These are phyloP conservation scores for Penicillium steckii DNA, from an alignment of 495 filamentous ascomycete species.

Conservation along the genomic window DNA sequence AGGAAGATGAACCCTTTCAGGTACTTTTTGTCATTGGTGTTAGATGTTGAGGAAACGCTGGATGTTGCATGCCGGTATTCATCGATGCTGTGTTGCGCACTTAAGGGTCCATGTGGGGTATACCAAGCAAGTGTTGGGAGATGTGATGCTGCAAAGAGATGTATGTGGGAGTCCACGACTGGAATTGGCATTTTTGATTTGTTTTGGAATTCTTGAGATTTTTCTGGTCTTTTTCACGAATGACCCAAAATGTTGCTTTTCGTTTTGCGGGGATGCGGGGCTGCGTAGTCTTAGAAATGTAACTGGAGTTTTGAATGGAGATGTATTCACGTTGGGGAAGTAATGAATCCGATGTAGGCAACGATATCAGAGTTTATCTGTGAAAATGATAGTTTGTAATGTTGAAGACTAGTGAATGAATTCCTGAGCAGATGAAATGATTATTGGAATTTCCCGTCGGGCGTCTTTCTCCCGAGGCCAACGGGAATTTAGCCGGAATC, in stretches of 20 bases:
- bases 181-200: conserved; percentile 18
- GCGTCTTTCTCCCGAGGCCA: background rate
- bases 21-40: conserved; percentile 10
- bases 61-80: conserved; percentile 49
- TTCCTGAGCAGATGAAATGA: background rate
- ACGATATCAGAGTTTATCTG: too few relatives aligned
- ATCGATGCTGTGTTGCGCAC: conserved; percentile 58
- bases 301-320: too few relatives aligned
- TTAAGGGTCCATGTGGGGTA: conserved; percentile 51
- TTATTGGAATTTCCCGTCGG: background rate
- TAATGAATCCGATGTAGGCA: too few relatives aligned
- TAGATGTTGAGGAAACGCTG: conserved; percentile 7
- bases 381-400: too few relatives aligned
- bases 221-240: too few relatives aligned
- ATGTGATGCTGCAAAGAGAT: conserved; percentile 72
- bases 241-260: background rate
- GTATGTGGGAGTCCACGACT: conserved; percentile 84
- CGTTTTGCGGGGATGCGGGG: too few relatives aligned
- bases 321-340: too few relatives aligned
- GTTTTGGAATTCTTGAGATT: too few relatives aligned
- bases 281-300: too few relatives aligned
- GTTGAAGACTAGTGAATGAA: background rate
- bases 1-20: conserved; percentile 73
- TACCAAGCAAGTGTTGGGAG: conserved; percentile 65
- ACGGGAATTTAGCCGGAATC: background rate